Evolutionary conservation across 1,284 basidiomycete genomes (phyloP), one percentile per base, ranked within the genome.

Genomic region (Malassezia furfur): DNA sequence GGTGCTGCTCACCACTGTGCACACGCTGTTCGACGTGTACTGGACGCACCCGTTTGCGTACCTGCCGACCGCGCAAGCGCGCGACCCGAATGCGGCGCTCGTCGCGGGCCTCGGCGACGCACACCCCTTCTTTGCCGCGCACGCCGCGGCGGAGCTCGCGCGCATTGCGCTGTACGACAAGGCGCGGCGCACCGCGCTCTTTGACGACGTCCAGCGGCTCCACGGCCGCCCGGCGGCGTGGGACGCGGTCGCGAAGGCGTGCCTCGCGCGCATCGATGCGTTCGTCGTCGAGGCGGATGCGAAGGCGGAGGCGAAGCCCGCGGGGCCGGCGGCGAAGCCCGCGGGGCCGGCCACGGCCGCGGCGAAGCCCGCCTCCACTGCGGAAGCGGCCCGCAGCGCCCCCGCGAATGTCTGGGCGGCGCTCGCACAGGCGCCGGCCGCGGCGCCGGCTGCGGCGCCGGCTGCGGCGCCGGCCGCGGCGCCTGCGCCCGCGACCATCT

Each of bases 11-110:
- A 62, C 54, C 31, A 56, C 54, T 3, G 49, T 57, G 2, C 59
- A 68, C 30, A 64, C 60, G 2, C 54, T 68, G 3, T 50, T 68
- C 30, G 64, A 68, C 45, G 60, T 66, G 35, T 68, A 68, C 41
- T 64, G 66, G 47, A 50, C 65, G n/a, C 66, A 68, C 25, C 61
- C 64, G 2, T 52, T 68, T 3, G 28, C 50, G 14, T 32, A 59
- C 2, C 47, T 65, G 22, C 22, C 40, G 12, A 54, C 61, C 50
- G 57, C 51, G 38, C 54, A 30, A 17, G 50, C 54, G 4, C 60
- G 57, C 44, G 57, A 62, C 22, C 60, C 63, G 5, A 65, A 57
- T 31, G 50, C 55, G 9, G 35, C 63, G n/a, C 49, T 68, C 8
- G 25, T 65, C n/a, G 63, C 59, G 28, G 66, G 66, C 9, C 48